These are phyloP conservation scores for Trichoderma aggressivum DNA, from an alignment of 2,329 filamentous ascomycete species.

Conservation along the genomic window DNA sequence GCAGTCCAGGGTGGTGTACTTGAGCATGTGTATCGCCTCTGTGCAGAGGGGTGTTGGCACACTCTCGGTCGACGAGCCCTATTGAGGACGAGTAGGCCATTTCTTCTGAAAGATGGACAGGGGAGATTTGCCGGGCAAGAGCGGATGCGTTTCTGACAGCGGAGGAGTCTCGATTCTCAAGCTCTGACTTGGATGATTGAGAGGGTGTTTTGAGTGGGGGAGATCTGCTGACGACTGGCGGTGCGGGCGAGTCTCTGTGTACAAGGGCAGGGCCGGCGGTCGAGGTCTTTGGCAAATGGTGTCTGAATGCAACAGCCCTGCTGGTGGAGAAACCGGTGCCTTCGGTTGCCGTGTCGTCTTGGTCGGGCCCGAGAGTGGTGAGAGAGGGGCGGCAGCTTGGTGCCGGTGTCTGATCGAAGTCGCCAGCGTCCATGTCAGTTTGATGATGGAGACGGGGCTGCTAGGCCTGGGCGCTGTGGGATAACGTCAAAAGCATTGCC, in stretches of 20 bases:
- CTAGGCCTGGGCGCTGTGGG: constrained; percentile 24
- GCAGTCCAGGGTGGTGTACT: constrained; percentile 21
- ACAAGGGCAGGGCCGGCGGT: constrained; percentile 21
- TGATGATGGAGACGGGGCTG: constrained; percentile 21
- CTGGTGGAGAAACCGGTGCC: constrained; percentile 5
- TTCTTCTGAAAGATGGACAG: background rate
- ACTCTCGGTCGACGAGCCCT: background rate
- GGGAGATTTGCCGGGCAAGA: background rate
- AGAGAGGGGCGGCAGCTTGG: constrained; percentile 32
- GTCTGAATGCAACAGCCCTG: constrained; percentile 19
- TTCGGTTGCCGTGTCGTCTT: constrained; percentile 3
- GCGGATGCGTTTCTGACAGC: background rate
- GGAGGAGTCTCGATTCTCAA: constrained; percentile 16
- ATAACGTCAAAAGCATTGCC: constrained; percentile 26
- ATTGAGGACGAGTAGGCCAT: background rate
- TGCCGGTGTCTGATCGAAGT: constrained; percentile 35
- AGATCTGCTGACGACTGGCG: constrained; percentile 22
- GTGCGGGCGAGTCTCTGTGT: constrained; percentile 23
- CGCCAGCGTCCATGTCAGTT: constrained; percentile 24
- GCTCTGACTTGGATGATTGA: background rate
- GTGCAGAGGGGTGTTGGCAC: background rate
- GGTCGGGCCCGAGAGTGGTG: constrained; percentile 21
- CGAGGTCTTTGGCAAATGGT: constrained; percentile 28
- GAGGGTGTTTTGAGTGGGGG: background rate
- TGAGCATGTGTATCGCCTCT: background rate